Percentiles rank a stretch among this genome's conserved stretches.
Evolutionary conservation across 2,329 filamentous ascomycete species (phyloP).

Genomic region (Alternaria infectoria): DNA sequence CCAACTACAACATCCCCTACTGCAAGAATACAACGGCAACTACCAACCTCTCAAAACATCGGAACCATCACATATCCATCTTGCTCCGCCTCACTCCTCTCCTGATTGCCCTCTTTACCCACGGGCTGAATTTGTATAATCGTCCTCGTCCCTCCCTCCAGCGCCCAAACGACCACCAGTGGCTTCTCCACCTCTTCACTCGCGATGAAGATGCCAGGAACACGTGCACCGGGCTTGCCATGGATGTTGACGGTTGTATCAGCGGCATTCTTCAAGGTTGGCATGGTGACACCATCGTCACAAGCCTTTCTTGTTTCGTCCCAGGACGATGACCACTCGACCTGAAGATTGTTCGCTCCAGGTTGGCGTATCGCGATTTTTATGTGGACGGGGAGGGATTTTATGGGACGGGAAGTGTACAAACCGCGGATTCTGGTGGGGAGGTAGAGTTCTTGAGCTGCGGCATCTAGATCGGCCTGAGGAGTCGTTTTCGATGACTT

Average conservation of each 20-base stretch:
- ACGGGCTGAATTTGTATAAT: rapidly evolving
- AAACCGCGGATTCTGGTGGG: neutral
- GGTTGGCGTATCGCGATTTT: too few species aligned
- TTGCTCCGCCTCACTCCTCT: rapidly evolving
- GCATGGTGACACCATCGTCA: too few species aligned
- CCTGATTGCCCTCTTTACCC: rapidly evolving
- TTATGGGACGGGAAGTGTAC: rapidly evolving
- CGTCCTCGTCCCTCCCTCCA: neutral
- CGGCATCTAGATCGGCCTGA: too few species aligned
- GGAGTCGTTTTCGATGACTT: too few species aligned
- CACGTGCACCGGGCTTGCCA: neutral
- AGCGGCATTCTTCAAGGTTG: neutral
- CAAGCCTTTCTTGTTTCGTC: too few species aligned
- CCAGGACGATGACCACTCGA: too few species aligned
- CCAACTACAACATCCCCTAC: neutral
- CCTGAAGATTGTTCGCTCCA: rapidly evolving
- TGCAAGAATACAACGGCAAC: neutral
- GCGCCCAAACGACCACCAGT: neutral
- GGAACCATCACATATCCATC: neutral
- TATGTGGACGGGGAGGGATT: too few species aligned
- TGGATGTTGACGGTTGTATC: rapidly evolving
- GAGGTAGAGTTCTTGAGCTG: neutral
- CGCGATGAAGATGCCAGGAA: neutral
- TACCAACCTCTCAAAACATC: neutral
- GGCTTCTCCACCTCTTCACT: neutral